phyloP scores from a whole-genome alignment of 129 eudicot species.

The Flaveria brownii region DNA sequence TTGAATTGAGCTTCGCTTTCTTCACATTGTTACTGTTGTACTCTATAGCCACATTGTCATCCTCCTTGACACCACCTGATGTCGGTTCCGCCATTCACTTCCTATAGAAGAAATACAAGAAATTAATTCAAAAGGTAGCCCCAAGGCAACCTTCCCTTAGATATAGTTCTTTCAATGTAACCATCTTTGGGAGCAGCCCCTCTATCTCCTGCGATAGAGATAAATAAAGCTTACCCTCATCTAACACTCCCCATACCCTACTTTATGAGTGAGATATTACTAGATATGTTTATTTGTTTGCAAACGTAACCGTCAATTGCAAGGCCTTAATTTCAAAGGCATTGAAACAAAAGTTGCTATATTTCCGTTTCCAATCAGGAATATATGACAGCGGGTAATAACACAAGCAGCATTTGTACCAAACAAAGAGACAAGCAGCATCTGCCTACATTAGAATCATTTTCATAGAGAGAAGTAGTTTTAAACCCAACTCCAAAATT shows the following conservation, averaged over 20 bases:
- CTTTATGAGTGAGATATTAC: no score
- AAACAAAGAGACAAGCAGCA: not conserved
- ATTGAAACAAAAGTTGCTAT: not conserved
- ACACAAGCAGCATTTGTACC: not conserved
- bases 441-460: not conserved
- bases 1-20: conserved; percentile 69
- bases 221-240: no score
- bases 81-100: conserved; percentile 32
- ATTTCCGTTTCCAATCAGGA: not conserved
- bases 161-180: no score
- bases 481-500: no score
- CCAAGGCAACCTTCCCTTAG: not conserved
- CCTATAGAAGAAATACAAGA: conserved; percentile 5
- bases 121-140: not conserved
- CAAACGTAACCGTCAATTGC: no score
- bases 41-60: conserved; percentile 38
- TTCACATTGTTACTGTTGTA: conserved; percentile 61
- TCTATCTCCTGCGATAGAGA: no score
- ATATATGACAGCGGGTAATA: not conserved
- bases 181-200: no score
- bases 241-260: no score
- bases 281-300: no score
- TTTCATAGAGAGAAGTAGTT: no score
- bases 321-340: not conserved
- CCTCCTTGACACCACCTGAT: conserved; percentile 35